These are phyloP conservation scores for Porogramme epimiltina DNA, from an alignment of 1,284 basidiomycete genomes.

Conservation along the genomic window DNA sequence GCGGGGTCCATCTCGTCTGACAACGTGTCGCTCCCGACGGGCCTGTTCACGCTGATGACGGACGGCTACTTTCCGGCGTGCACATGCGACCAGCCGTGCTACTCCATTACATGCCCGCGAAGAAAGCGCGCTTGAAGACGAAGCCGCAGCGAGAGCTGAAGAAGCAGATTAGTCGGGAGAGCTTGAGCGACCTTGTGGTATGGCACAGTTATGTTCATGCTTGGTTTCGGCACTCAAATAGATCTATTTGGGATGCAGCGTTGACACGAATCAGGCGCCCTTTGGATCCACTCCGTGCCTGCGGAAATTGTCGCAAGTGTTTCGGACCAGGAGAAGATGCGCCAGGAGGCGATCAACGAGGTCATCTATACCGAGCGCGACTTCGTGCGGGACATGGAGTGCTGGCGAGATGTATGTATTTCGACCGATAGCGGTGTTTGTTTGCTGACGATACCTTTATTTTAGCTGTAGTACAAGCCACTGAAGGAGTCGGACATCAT, in stretches of 20 bases:
- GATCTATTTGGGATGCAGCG: too few relatives aligned
- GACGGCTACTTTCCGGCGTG: slow-evolving; percentile 99
- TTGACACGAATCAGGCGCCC: slow-evolving; percentile 88
- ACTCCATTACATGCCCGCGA: slow-evolving; percentile 95
- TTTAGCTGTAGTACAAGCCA: slow-evolving; percentile 88
- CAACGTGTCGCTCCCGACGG: slow-evolving; percentile 82
- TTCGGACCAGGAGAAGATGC: slow-evolving; percentile 90
- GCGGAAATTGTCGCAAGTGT: slow-evolving; percentile 93
- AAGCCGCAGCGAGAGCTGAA: slow-evolving; percentile 89
- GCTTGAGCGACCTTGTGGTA: slow-evolving; percentile 80
- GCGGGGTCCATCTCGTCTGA: slow-evolving; percentile 52
- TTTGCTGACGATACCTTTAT: background rate
- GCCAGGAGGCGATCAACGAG: slow-evolving; percentile 99
- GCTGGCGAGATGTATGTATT: slow-evolving; percentile 85
- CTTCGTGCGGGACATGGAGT: slow-evolving; percentile 98
- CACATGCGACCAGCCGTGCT: slow-evolving; percentile 90
- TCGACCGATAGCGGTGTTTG: background rate
- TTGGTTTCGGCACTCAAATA: too few relatives aligned
- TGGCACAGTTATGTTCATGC: too few relatives aligned
- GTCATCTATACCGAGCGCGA: slow-evolving; percentile 98
- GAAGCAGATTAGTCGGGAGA: slow-evolving; percentile 81
- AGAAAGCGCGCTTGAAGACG: slow-evolving; percentile 91
- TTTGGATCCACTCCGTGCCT: slow-evolving; percentile 97
- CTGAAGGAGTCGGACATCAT: slow-evolving; percentile 81
- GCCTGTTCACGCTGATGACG: slow-evolving; percentile 95